Base-by-base conservation (phyloP, 768 basidiomycete species). In the Kwoniella sp. region DNA sequence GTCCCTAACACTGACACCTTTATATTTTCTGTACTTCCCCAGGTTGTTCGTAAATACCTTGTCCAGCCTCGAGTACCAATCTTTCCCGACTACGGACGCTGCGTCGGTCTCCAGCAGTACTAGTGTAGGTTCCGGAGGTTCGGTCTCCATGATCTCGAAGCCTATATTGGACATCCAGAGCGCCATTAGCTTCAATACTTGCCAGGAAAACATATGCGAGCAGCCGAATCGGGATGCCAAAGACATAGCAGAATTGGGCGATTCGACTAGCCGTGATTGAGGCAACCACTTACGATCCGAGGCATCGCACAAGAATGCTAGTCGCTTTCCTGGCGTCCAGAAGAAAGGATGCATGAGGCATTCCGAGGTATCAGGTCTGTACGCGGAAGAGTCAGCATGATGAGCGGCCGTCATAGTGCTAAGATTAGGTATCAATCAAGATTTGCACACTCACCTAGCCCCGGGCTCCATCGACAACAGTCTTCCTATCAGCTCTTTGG, bases 21-120 rank as follows among this genome's bases (percentile, higher is more conserved):
- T 92, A 76, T 99, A 99, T 81, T 98, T 99, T 72, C 96, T 85
- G 82, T 93, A 98, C 80, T 98, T 98, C 59, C 95, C 94, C 58
- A 99, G 82, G 78, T 93, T 98, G 66, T 95, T 94, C 58, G 93
- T 88, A 80, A 99, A 92, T 13, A 89, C 83, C 72, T 88, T 91
- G 83, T 98, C 94, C 51, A 97, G 84, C 47, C 88, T 86, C 15
- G 86, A 79, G 66, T 90, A 87, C 96, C 96, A 99, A 81, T 97
- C 95, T 63, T 86, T 85, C 22, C 77, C 77, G 1, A 99, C 89
- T 55, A 98, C 88, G 9, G 82, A 80, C 31, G 75, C 69, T 0
- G 92, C 90, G 52, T 84, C 85, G 0, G 82, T 85, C 82, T 99
- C 96, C 20, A 99, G 85, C 12, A 85, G 82, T 13, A 91, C 72